Base-by-base conservation (phyloP, 257 asterid species). In the Lycium barbarum region DNA sequence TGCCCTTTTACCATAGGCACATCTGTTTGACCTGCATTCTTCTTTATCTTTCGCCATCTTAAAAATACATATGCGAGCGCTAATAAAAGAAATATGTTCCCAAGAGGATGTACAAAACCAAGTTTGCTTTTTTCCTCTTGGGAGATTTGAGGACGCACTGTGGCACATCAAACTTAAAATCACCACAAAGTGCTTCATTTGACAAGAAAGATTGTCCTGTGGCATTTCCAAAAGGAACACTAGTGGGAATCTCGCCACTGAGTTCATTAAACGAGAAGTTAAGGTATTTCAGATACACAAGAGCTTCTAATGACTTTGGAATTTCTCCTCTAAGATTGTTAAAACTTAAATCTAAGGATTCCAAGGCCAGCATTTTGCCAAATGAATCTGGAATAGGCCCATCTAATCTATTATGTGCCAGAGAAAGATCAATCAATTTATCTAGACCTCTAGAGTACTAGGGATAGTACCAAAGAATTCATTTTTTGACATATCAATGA, bases 261-360 rank as follows among this genome's bases (percentile, higher is more conserved):
- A 74, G 40, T 47, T 51, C 12, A n/a, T 74, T 74, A 20, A 43
- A 74, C 18, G 81, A 74, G n/a, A 74, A 5, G 59, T 74, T 74
- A 14, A 74, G 13, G 49, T 74, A 43, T 15, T 45, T 20, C 17
- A 74, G n/a, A 74, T 45, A 47, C 5, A 45, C 38, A 22, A 74
- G 55, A 18, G 55, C 61, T 74, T 74, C 59, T 51, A 74, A 43
- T 18, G 81, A 47, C 18, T 45, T 51, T 43, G 81, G 81, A 43
- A 74, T 74, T 47, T 45, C 17, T 7, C 81, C 81, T 4, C n/a
- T 47, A 10, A 73, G 58, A 45, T 73, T 65, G 72, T 65, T 65
- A 11, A 10, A 4, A 7, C 72, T 10, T 43, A 65, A 65, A 65
- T 65, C 45, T 36, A 65, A 65, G 72, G 11, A 33, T 26, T 26